Conservation (phyloP, 805 yeast genomes). For the Starmerella sp. region DNA sequence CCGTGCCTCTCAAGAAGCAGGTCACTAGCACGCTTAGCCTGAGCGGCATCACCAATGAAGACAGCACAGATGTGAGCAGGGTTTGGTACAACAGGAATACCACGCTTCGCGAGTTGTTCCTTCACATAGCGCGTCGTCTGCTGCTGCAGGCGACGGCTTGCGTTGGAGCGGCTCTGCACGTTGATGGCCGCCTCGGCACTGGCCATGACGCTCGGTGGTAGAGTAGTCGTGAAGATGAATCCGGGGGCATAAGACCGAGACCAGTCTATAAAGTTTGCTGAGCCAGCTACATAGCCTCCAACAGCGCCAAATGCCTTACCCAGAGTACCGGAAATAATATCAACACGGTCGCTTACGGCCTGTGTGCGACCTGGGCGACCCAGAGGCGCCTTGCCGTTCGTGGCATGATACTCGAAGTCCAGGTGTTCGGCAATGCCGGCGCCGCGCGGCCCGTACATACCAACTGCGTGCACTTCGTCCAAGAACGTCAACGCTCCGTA, state of each 20-base stretch:
- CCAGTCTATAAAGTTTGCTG: conserved; percentile 79
- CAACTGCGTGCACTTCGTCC: conserved; percentile 98
- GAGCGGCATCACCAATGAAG: conserved; percentile 84
- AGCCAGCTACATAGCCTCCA: conserved; percentile 96
- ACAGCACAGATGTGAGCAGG: conserved; percentile 97
- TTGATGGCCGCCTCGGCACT: conserved; percentile 84
- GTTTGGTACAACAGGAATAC: conserved; percentile 93
- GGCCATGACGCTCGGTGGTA: conserved; percentile 97
- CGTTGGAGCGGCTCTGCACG: conserved; percentile 64
- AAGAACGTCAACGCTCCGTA: conserved; percentile 94
- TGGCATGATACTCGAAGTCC: conserved; percentile 73
- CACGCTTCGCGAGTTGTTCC: conserved; percentile 50
- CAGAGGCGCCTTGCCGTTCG: conserved; percentile 40
- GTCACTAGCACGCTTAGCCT: conserved; percentile 87
- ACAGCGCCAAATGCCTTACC: conserved; percentile 96
- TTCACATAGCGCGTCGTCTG: conserved; percentile 77
- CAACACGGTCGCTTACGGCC: conserved; percentile 73
- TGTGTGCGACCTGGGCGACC: conserved; percentile 32
- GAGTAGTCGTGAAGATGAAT: conserved; percentile 88
- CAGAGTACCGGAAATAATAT: conserved; percentile 92
- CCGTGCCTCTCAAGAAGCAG: conserved; percentile 68
- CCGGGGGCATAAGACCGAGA: conserved; percentile 94
- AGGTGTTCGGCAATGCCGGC: conserved; percentile 98
- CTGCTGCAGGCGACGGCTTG: conserved; percentile 77
- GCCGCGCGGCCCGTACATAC: conserved; percentile 98